Evolutionary conservation across 2,329 filamentous ascomycete species (phyloP).

Genomic region (Penicillium sp.): DNA sequence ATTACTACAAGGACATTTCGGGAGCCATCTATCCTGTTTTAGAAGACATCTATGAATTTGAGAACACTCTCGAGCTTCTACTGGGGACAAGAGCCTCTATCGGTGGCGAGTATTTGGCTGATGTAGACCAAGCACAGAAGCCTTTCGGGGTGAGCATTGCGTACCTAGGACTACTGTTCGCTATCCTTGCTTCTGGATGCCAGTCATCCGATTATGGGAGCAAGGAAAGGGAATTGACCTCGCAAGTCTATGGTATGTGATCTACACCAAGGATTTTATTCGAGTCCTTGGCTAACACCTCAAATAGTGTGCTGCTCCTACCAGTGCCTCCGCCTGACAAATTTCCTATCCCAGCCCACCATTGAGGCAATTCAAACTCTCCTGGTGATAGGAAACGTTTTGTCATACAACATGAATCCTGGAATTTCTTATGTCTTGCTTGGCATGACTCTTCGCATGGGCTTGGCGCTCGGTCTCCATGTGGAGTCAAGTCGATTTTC

Average conservation of each 20-base stretch:
- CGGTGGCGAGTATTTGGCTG: conserved; percentile 42
- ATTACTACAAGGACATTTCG: conserved; percentile 57
- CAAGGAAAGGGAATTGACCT: conserved; percentile 61
- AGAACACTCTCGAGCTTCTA: conserved; percentile 54
- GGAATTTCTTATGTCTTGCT: conserved; percentile 62
- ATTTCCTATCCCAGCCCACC: conserved; percentile 61
- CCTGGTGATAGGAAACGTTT: conserved; percentile 60
- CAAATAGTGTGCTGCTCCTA: conserved; percentile 60
- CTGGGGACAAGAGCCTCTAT: conserved; percentile 51
- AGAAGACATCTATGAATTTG: conserved; percentile 55
- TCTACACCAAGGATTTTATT: neutral
- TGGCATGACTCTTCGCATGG: conserved; percentile 60
- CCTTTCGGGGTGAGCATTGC: conserved; percentile 59
- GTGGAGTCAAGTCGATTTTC: conserved; percentile 56
- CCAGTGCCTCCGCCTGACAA: conserved; percentile 62
- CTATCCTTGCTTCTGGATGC: conserved; percentile 61
- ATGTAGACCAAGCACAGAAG: conserved; percentile 50
- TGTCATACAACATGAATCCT: conserved; percentile 64
- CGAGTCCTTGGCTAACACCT: conserved; percentile 25
- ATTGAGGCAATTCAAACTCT: conserved; percentile 62
- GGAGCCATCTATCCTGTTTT: conserved; percentile 62
- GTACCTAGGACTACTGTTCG: conserved; percentile 60
- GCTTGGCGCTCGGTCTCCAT: conserved; percentile 60
- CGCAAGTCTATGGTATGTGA: conserved; percentile 58
- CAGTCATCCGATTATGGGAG: conserved; percentile 58